These are phyloP conservation scores for Syncephalis fuscata DNA, from an alignment of 371 early-diverging fungal species.

Conservation along the genomic window DNA sequence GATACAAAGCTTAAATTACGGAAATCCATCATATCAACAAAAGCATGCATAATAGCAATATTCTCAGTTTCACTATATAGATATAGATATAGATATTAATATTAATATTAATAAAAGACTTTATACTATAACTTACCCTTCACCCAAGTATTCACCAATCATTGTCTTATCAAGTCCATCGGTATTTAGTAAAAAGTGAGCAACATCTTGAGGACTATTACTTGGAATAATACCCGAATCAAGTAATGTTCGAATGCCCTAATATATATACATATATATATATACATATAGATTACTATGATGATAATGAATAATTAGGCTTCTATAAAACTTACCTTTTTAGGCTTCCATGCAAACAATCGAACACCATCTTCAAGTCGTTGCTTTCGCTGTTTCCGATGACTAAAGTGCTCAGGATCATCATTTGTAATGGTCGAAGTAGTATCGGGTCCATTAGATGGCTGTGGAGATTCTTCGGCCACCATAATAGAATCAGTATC, in stretches of 20 bases:
- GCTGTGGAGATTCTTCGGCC: too few relatives aligned
- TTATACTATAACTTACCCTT: conserved; percentile 21
- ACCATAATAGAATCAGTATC: too few relatives aligned
- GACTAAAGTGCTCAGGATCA: conserved; percentile 54
- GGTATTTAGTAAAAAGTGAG: conserved; percentile 49
- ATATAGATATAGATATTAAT: conserved; percentile 10
- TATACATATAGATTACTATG: too few relatives aligned
- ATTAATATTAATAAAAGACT: neutral
- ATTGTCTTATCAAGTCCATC: conserved; percentile 66
- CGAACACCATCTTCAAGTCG: conserved; percentile 64
- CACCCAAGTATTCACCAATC: conserved; percentile 93
- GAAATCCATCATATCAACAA: conserved; percentile 85
- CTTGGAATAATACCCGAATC: conserved; percentile 40
- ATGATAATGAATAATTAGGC: too few relatives aligned
- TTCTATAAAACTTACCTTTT: too few relatives aligned
- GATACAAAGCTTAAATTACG: conserved; percentile 52
- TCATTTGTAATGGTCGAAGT: conserved; percentile 10
- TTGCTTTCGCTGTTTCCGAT: conserved; percentile 67
- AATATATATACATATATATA: neutral
- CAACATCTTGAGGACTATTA: conserved; percentile 39
- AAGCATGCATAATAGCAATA: conserved; percentile 86
- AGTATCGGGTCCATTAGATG: too few relatives aligned
- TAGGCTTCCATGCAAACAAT: conserved; percentile 78
- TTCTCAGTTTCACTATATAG: conserved; percentile 35
- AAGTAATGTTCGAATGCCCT: conserved; percentile 38